Conservation (phyloP, 139 green algal genomes). For the Closterium sp. region DNA sequence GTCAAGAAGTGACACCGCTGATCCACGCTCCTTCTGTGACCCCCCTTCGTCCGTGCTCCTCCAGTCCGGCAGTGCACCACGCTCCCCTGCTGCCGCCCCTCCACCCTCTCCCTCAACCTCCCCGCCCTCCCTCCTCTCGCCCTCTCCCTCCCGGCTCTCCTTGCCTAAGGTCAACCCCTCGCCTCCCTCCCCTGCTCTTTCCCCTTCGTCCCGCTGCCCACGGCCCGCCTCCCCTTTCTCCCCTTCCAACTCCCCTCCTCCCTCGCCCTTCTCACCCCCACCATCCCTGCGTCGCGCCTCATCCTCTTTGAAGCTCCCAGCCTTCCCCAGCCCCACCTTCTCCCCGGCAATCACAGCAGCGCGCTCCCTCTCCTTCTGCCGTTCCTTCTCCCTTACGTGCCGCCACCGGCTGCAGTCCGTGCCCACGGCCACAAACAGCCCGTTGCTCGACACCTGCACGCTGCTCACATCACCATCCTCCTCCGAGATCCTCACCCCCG, state of each 20-base stretch:
- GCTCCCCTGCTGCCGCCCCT: not conserved
- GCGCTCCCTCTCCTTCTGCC: not conserved
- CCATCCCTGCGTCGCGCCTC: not conserved
- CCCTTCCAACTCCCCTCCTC: not conserved
- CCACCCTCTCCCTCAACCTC: not conserved
- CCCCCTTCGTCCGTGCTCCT: not conserved
- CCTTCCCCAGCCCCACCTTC: not conserved
- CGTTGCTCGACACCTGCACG: conserved; percentile 25
- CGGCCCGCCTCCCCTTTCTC: not conserved
- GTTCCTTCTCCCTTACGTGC: not conserved
- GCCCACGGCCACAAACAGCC: conserved; percentile 11
- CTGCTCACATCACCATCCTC: conserved; percentile 5
- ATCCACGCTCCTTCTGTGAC: not conserved
- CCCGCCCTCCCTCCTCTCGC: not conserved
- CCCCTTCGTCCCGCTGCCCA: not conserved
- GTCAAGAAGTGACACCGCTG: not conserved
- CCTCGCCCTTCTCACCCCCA: not conserved
- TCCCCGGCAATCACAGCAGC: not conserved
- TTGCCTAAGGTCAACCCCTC: not conserved
- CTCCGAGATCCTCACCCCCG: not conserved
- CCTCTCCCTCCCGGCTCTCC: not conserved
- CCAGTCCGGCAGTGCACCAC: not conserved
- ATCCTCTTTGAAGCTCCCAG: not conserved
- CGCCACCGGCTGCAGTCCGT: conserved; percentile 10
- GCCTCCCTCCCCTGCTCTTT: not conserved